These are phyloP conservation scores for Panicum virgatum DNA, from an alignment of 202 grass and related monocot species.

Conservation along the genomic window DNA sequence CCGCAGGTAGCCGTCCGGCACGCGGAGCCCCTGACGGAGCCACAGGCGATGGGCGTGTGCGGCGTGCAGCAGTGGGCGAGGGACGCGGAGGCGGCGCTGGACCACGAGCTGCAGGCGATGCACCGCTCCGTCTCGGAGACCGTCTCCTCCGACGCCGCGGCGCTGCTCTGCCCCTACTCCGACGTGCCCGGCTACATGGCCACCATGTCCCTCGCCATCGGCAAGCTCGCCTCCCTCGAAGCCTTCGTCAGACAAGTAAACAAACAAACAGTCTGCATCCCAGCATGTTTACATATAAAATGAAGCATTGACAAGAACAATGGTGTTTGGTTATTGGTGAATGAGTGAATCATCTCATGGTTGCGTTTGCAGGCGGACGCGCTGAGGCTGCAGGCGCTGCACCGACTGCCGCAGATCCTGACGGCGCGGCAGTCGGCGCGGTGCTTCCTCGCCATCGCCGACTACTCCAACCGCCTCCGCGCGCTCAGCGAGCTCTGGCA, in stretches of 20 bases:
- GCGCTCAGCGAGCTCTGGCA: slow-evolving; percentile 58
- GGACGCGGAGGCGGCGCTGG: slow-evolving; percentile 63
- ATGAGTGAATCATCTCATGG: not conserved
- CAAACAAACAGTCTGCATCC: not conserved
- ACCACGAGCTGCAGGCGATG: slow-evolving; percentile 58
- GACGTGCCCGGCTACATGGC: slow-evolving; percentile 56
- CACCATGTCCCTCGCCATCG: slow-evolving; percentile 64
- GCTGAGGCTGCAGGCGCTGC: slow-evolving; percentile 53
- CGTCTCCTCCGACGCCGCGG: slow-evolving; percentile 55
- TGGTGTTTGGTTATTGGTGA: not conserved
- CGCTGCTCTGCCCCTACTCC: slow-evolving; percentile 34
- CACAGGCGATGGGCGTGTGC: slow-evolving; percentile 54
- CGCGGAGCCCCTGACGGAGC: slow-evolving; percentile 60
- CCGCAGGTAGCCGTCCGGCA: slow-evolving; percentile 48
- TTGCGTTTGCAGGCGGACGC: slow-evolving; percentile 50
- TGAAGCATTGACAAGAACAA: not conserved
- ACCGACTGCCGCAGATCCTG: slow-evolving; percentile 56
- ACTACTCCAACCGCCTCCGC: slow-evolving; percentile 64
- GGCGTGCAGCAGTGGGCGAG: slow-evolving; percentile 59
- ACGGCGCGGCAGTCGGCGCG: slow-evolving; percentile 43
- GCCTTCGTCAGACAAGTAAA: slow-evolving; percentile 70
- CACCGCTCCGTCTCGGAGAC: slow-evolving; percentile 60
- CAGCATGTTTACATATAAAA: not conserved
- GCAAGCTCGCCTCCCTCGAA: slow-evolving; percentile 70
- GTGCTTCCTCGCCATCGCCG: slow-evolving; percentile 61